These are phyloP conservation scores for Cardamine chenopodiifolia DNA, from an alignment of 345 rosid genomes.

Conservation along the genomic window DNA sequence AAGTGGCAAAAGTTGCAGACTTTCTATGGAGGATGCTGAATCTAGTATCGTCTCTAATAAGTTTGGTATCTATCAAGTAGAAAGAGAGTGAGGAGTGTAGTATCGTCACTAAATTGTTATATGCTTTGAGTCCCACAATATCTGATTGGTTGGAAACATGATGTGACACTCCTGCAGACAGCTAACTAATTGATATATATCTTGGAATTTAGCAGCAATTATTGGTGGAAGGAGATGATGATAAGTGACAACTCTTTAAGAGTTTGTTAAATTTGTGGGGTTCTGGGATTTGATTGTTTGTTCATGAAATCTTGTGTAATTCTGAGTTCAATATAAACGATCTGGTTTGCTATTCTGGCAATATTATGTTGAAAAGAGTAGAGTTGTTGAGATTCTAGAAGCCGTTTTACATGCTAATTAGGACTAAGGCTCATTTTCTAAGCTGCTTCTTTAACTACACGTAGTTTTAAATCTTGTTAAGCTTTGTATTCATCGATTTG, in stretches of 20 bases:
- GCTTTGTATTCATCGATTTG: background rate
- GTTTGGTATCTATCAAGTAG: conserved; percentile 55
- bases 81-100: conserved; percentile 44
- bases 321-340: background rate
- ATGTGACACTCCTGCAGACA: conserved; percentile 50
- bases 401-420: conserved; percentile 7
- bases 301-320: conserved; percentile 17
- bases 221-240: conserved; percentile 40
- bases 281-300: conserved; percentile 19
- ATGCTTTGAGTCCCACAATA: conserved; percentile 45
- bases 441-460: conserved; percentile 11
- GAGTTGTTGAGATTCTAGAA: conserved; percentile 9
- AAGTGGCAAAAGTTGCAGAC: conserved; percentile 40
- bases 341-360: background rate
- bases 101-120: conserved; percentile 42
- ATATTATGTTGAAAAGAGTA: background rate
- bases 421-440: background rate
- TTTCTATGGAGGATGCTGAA: conserved; percentile 34
- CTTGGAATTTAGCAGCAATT: conserved; percentile 40
- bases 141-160: conserved; percentile 50
- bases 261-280: conserved; percentile 29
- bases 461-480: background rate
- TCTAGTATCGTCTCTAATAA: conserved; percentile 46
- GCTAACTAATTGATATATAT: conserved; percentile 39
- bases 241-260: conserved; percentile 38